Conservation (phyloP, 441 rosid species). For the Populus hybrid region DNA sequence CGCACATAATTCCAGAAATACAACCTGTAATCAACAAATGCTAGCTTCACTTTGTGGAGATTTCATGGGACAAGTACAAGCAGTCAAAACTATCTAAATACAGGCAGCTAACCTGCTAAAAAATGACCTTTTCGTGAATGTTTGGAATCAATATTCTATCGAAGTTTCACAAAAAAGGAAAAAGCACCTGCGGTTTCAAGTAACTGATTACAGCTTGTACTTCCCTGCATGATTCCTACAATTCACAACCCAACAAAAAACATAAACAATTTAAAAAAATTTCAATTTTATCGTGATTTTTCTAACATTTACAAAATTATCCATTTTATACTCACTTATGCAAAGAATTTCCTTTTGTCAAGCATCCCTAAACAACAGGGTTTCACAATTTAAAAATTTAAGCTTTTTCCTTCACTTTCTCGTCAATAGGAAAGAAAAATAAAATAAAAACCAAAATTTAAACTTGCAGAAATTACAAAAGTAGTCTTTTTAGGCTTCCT, state of each 20-base stretch:
- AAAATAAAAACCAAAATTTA: too few relatives aligned
- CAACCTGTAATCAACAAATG: constrained; percentile 47
- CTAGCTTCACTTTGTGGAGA: too few relatives aligned
- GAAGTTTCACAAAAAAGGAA: constrained; percentile 12
- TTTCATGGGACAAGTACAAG: neutral
- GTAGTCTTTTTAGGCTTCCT: too few relatives aligned
- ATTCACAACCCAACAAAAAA: constrained; percentile 8
- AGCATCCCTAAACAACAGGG: neutral
- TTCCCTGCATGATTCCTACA: constrained; percentile 89
- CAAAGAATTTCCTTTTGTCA: neutral
- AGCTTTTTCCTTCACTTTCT: neutral
- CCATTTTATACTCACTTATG: neutral
- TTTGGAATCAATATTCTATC: constrained; percentile 6
- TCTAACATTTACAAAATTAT: too few relatives aligned
- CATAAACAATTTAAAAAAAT: neutral
- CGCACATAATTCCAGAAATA: constrained; percentile 87
- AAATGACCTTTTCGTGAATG: constrained; percentile 19
- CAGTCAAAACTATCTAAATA: constrained; percentile 1
- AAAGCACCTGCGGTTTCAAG: constrained; percentile 88
- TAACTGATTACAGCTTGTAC: constrained; percentile 69
- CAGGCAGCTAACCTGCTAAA: constrained; percentile 25
- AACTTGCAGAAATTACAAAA: too few relatives aligned
- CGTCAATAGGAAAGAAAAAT: too few relatives aligned
- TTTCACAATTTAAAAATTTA: neutral
- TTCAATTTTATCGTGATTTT: neutral